A percentile compares a stretch with the other conserved stretches of the same genome.
Evolutionary conservation across 257 asterid species (phyloP).

Genomic region (Fraxinus quadrangulata): DNA sequence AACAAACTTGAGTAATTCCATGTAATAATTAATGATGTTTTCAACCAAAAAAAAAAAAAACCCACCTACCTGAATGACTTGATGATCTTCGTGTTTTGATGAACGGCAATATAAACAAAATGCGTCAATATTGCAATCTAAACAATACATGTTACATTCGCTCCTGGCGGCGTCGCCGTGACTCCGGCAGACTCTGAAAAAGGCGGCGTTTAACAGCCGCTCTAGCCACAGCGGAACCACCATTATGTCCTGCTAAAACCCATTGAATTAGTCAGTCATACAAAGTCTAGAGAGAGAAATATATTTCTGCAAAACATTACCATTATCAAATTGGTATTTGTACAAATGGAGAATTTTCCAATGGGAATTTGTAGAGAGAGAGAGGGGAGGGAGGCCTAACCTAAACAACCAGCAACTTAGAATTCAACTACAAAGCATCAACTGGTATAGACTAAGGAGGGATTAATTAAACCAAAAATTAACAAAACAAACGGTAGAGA

Average conservation of each 20-base stretch:
- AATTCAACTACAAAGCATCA: constrained; percentile 29
- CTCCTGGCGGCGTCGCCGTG: constrained; percentile 83
- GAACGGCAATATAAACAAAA: constrained; percentile 87
- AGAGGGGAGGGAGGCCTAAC: constrained; percentile 48
- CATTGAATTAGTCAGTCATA: not conserved
- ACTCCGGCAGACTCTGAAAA: constrained; percentile 69
- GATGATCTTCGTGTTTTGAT: constrained; percentile 84
- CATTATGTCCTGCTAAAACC: constrained; percentile 49
- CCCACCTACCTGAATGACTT: constrained; percentile 72
- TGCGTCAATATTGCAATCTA: constrained; percentile 70
- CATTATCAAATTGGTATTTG: constrained; percentile 37
- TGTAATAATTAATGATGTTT: not conserved
- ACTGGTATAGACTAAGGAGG: constrained; percentile 36
- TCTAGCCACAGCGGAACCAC: constrained; percentile 91
- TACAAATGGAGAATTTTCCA: constrained; percentile 26
- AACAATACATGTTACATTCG: constrained; percentile 87
- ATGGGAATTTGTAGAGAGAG: constrained; percentile 24
- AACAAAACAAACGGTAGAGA: constrained; percentile 40
- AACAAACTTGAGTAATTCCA: too few relatives aligned
- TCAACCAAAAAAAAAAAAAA: not conserved
- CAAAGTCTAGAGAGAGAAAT: not conserved
- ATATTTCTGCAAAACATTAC: constrained; percentile 24
- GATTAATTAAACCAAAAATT: constrained; percentile 35
- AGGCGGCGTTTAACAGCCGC: constrained; percentile 51
- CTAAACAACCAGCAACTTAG: constrained; percentile 86